Base-by-base conservation (phyloP, 2,329 filamentous ascomycete genomes). In the Thelonectria discophora region DNA sequence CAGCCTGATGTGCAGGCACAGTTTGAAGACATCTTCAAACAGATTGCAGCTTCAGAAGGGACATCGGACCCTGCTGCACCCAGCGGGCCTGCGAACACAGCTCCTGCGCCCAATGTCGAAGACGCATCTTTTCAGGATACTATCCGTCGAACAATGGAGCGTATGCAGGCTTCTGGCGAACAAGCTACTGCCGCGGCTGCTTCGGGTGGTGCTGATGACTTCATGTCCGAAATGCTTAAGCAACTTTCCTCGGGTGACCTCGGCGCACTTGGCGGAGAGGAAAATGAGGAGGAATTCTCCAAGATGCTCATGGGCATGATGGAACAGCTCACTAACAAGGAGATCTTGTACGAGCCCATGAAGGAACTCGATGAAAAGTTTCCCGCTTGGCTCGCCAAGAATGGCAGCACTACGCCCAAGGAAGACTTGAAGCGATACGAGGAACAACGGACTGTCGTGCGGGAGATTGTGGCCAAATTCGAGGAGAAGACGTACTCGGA, bases 251-350 rank as follows among this genome's bases (percentile, higher is more conserved):
- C 76, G 80, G 90, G 92, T 72, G 84, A 86, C 21, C 77, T 81
- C 1, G 87, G 84, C 12, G 73, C 69, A 32, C 76, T 82, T 1
- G 87, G 85, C n/a, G 73, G 73, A n/a, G 89, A 86, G 10, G 78
- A 77, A 39, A 72, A 75, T 52, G 93, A 97, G 58, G 93, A 95
- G 70, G 93, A 97, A 69, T 91, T 98, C 72, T 93, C 92, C 59
- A 94, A 97, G 80, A 93, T 98, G 88, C 86, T 99, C 62, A 88
- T 97, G 84, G 92, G 91, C 55, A 97, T 98, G 93, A 98, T 99
- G 94, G 93, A 98, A 79, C 94, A 99, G 77, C 84, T 99, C 65
- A 98, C 95, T 3, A 97, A 97, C 78, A 98, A 97, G 81, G 95
- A 98, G 69, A 97, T 99, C 65, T 80, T 99, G 52, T 98, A 98